A percentile compares a stretch with the other conserved stretches of the same genome.
These are phyloP conservation scores for Trichoderma koningiopsis DNA, from an alignment of 2,329 filamentous ascomycete genomes.

Conservation along the genomic window DNA sequence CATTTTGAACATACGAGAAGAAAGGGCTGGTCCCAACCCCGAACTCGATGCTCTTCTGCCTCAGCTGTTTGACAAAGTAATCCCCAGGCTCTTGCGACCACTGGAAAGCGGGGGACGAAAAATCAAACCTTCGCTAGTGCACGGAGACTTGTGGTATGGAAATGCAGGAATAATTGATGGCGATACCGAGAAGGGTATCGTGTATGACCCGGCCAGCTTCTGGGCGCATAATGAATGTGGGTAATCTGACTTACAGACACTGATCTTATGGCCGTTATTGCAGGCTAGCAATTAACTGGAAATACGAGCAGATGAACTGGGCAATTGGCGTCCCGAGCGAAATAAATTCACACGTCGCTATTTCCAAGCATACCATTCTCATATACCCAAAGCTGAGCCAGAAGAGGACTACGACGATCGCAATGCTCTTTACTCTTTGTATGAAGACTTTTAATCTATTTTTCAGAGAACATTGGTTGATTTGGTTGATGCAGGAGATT, in stretches of 20 bases:
- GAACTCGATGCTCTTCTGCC: conserved; percentile 37
- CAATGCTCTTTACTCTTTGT: conserved; percentile 12
- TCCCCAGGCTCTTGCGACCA: conserved; percentile 48
- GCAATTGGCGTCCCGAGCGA: conserved; percentile 12
- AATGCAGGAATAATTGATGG: conserved; percentile 40
- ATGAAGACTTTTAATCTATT: not conserved
- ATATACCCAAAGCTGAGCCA: conserved; percentile 5
- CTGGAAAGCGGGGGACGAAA: conserved; percentile 45
- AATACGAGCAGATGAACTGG: not conserved
- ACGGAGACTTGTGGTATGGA: conserved; percentile 48
- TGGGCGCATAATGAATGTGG: conserved; percentile 47
- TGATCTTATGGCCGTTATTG: too few relatives aligned
- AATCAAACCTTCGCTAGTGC: conserved; percentile 48
- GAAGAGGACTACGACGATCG: conserved; percentile 12
- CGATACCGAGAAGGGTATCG: conserved; percentile 35
- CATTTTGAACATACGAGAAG: conserved; percentile 36
- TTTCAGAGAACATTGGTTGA: not conserved
- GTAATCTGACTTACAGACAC: not conserved
- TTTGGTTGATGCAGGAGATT: not conserved
- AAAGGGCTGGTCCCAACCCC: conserved; percentile 33
- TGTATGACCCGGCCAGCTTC: conserved; percentile 47
- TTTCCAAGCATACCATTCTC: conserved; percentile 10
- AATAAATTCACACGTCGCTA: conserved; percentile 10
- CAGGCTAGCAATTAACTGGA: not conserved
- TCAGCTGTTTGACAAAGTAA: conserved; percentile 44